Evolutionary conservation across 2,329 filamentous ascomycete species (phyloP).

Genomic region (Fusarium nygamai): DNA sequence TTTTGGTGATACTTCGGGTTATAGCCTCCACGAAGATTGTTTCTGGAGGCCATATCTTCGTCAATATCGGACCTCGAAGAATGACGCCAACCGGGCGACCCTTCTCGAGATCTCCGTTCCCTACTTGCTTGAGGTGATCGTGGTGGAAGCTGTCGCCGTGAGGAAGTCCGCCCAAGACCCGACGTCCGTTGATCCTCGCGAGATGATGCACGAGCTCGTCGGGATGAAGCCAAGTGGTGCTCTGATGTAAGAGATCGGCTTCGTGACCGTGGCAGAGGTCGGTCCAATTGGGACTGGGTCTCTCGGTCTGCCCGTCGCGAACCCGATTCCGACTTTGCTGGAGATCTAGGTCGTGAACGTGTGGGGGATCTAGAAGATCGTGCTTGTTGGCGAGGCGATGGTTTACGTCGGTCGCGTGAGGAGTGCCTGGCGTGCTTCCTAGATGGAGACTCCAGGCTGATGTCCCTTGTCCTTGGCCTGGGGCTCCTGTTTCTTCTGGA

Average conservation of each 20-base stretch:
- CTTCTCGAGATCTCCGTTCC: conserved; percentile 45
- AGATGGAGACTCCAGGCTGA: conserved; percentile 50
- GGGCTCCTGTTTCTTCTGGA: conserved; percentile 49
- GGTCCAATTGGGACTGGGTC: conserved; percentile 31
- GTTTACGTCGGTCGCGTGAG: conserved; percentile 46
- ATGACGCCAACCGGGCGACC: conserved; percentile 45
- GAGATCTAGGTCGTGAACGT: conserved; percentile 42
- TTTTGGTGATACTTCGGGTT: conserved; percentile 51
- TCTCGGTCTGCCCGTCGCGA: conserved; percentile 42
- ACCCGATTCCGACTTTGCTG: conserved; percentile 38
- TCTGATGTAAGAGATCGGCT: conserved; percentile 41
- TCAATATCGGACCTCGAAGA: conserved; percentile 62
- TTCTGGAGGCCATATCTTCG: conserved; percentile 59
- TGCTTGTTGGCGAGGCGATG: conserved; percentile 45
- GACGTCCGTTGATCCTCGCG: conserved; percentile 36
- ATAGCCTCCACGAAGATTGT: conserved; percentile 55
- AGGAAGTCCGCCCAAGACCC: conserved; percentile 33
- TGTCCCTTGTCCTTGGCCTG: conserved; percentile 53
- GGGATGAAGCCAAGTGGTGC: conserved; percentile 30
- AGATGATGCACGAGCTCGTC: conserved; percentile 34
- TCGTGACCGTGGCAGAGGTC: conserved; percentile 36
- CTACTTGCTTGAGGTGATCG: conserved; percentile 43
- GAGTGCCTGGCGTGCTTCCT: conserved; percentile 48
- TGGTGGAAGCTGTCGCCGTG: conserved; percentile 37
- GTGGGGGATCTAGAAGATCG: conserved; percentile 45